phyloP scores from a whole-genome alignment of 139 green algal species.

The Picochlorum sp. region DNA sequence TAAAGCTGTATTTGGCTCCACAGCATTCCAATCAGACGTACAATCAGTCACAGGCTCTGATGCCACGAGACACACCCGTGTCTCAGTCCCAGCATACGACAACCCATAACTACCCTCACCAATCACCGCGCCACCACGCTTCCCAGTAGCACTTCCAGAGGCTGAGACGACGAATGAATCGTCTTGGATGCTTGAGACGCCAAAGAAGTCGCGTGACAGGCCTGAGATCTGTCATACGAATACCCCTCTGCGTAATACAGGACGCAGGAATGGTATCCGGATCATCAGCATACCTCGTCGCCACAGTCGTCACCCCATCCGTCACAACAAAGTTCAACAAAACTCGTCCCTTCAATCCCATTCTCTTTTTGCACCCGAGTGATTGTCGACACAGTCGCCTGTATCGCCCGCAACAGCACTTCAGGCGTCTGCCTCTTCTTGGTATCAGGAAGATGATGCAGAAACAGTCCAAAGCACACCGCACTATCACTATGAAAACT shows the following conservation, averaged over 20 bases:
- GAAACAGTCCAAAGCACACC: conserved; percentile 85
- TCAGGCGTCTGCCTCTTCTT: conserved; percentile 49
- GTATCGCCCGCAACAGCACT: conserved; percentile 57
- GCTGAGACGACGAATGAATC: conserved; percentile 7
- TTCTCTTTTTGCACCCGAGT: conserved; percentile 34
- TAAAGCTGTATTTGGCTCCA: conserved; percentile 74
- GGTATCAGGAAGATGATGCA: conserved; percentile 77
- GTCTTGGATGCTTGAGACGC: conserved; percentile 5
- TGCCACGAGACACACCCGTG: conserved; percentile 71
- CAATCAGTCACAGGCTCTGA: conserved; percentile 85
- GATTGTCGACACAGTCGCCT: conserved; percentile 48
- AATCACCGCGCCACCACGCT: conserved; percentile 12
- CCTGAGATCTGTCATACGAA: conserved; percentile 11
- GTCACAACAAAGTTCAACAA: conserved; percentile 93
- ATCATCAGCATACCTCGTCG: conserved; percentile 72
- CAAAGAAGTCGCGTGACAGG: neutral
- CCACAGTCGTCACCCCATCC: conserved; percentile 74
- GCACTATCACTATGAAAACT: conserved; percentile 89
- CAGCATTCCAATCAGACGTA: conserved; percentile 76
- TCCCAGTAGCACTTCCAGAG: conserved; percentile 7
- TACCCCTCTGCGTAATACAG: conserved; percentile 80
- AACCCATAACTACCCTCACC: conserved; percentile 65
- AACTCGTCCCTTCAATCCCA: conserved; percentile 46
- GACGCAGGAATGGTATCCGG: conserved; percentile 51
- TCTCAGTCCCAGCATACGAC: conserved; percentile 53